phyloP scores from a whole-genome alignment of 345 rosid genomes.

The Atalantia buxifolia region DNA sequence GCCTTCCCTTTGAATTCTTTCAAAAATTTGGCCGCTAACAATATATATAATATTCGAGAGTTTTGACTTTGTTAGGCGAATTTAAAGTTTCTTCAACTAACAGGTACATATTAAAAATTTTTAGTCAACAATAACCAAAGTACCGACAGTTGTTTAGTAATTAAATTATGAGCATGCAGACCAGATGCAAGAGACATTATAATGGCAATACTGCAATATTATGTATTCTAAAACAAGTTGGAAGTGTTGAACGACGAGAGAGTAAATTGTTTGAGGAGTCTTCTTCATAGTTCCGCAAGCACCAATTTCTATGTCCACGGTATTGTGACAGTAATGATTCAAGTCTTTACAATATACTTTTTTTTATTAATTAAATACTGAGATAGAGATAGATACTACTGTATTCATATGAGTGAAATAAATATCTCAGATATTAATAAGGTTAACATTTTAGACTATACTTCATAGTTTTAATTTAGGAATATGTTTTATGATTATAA shows the following conservation, averaged over 20 bases:
- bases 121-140: background rate
- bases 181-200: background rate
- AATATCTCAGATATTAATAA: rapidly evolving
- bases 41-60: background rate
- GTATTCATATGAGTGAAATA: rapidly evolving
- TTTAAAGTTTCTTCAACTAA: background rate
- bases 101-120: background rate
- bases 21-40: background rate
- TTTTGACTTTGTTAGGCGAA: background rate
- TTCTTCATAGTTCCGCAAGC: conserved; percentile 8
- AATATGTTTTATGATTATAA: too few species aligned
- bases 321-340: too few species aligned
- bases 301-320: background rate
- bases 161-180: background rate
- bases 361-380: too few species aligned
- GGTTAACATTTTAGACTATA: too few species aligned
- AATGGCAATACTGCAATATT: background rate
- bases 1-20: background rate
- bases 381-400: too few species aligned
- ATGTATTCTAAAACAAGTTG: conserved; percentile 10
- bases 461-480: rapidly evolving
- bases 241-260: background rate
- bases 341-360: rapidly evolving
- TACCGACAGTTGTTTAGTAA: background rate
- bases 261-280: background rate